These are phyloP conservation scores for Coleophoma crateriformis DNA, from an alignment of 2,329 filamentous ascomycete species.

Conservation along the genomic window DNA sequence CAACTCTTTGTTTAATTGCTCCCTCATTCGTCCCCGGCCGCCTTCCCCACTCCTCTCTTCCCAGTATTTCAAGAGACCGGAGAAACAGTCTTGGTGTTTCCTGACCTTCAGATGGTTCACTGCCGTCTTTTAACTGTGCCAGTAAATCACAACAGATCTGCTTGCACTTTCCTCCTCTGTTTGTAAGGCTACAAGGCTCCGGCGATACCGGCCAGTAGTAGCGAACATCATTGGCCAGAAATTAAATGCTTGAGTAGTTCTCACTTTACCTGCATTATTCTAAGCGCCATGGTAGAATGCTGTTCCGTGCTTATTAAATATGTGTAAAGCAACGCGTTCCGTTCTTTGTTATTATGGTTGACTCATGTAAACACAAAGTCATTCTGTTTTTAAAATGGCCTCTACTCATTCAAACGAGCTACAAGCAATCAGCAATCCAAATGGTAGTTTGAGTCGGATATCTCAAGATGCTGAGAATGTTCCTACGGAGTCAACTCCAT, in stretches of 20 bases:
- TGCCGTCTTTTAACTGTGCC: no score
- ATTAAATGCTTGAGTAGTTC: not conserved
- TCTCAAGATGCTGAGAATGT: not conserved
- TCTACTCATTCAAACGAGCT: not conserved
- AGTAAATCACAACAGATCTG: not conserved
- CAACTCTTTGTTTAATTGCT: no score
- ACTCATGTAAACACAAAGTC: no score
- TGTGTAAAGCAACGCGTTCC: not conserved
- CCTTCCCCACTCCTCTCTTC: no score
- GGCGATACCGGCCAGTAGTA: conserved; percentile 4
- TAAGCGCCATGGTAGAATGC: not conserved
- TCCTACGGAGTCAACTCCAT: no score
- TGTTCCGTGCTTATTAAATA: not conserved
- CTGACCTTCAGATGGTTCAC: no score
- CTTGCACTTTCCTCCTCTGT: conserved; percentile 2
- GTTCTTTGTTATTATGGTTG: not conserved
- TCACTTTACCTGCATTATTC: no score
- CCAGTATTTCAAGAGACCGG: no score
- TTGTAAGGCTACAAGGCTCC: not conserved
- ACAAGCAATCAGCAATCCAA: not conserved
- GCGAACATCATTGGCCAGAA: conserved; percentile 2
- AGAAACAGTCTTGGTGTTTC: no score
- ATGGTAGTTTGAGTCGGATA: not conserved
- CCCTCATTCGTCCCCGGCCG: no score
- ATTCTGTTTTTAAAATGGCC: not conserved